Conservation (phyloP, 345 rosid genomes). For the Rhizophora mangle region DNA sequence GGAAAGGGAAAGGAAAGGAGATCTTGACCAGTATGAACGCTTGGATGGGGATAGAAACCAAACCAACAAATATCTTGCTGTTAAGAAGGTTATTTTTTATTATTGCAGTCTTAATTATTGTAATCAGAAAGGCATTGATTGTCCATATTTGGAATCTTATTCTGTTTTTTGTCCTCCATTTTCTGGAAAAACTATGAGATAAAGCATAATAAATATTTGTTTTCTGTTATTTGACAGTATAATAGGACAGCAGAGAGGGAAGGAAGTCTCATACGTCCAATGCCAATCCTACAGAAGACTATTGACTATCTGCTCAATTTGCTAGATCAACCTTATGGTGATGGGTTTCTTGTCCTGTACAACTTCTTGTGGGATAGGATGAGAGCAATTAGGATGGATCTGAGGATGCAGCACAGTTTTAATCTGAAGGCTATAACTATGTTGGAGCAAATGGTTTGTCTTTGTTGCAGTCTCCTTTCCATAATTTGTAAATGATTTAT, state of each 20-base stretch:
- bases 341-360: constrained; percentile 75
- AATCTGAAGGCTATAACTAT: constrained; percentile 70
- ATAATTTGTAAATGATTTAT: constrained; percentile 4
- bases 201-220: constrained; percentile 24
- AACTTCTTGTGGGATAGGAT: constrained; percentile 98
- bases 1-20: constrained; percentile 97
- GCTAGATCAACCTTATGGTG: constrained; percentile 82
- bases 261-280: constrained; percentile 80
- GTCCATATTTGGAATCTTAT: neutral
- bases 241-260: constrained; percentile 94
- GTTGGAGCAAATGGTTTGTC: constrained; percentile 92
- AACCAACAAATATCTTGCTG: constrained; percentile 74
- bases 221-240: constrained; percentile 50
- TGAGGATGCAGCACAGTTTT: constrained; percentile 96
- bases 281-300: constrained; percentile 82
- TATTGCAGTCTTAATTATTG: neutral
- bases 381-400: constrained; percentile 96
- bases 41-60: constrained; percentile 94
- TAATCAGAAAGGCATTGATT: neutral
- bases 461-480: neutral
- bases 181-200: constrained; percentile 1
- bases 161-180: neutral
- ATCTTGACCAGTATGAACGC: constrained; percentile 91
- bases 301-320: constrained; percentile 71
- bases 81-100: constrained; percentile 61